phyloP scores from a whole-genome alignment of 176 grass and related monocot species.

The Oryza officinalis region DNA sequence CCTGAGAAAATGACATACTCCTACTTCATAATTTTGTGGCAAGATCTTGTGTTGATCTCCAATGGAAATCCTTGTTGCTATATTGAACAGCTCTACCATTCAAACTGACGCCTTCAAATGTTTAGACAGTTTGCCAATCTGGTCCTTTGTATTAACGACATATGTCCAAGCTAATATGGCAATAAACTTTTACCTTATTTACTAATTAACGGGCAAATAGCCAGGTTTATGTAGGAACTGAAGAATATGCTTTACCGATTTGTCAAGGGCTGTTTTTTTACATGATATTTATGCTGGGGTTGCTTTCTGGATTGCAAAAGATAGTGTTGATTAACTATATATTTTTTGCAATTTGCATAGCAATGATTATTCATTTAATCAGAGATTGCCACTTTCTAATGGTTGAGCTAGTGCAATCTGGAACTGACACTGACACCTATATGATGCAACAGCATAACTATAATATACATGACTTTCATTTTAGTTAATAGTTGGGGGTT shows the following conservation, averaged over 20 bases:
- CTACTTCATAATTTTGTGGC: not conserved
- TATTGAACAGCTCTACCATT: not conserved
- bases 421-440: not conserved
- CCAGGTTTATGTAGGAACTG: not conserved
- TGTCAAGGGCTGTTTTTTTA: not conserved
- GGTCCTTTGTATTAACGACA: not conserved
- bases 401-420: constrained; percentile 9
- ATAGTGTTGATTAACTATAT: not conserved
- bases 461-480: not conserved
- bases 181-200: constrained; percentile 2
- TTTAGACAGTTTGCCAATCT: not conserved
- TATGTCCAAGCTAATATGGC: not conserved
- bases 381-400: not conserved
- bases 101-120: not conserved
- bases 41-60: not conserved
- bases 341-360: not conserved
- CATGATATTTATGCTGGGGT: not conserved
- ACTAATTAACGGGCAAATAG: not conserved
- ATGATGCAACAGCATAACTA: not conserved
- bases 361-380: not conserved
- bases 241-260: not conserved
- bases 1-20: not conserved
- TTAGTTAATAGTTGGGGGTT: not conserved
- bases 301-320: constrained; percentile 30
- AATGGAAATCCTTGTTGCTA: not conserved